Conservation (phyloP, 2,329 filamentous ascomycete species). For the Aspergillus sergii region DNA sequence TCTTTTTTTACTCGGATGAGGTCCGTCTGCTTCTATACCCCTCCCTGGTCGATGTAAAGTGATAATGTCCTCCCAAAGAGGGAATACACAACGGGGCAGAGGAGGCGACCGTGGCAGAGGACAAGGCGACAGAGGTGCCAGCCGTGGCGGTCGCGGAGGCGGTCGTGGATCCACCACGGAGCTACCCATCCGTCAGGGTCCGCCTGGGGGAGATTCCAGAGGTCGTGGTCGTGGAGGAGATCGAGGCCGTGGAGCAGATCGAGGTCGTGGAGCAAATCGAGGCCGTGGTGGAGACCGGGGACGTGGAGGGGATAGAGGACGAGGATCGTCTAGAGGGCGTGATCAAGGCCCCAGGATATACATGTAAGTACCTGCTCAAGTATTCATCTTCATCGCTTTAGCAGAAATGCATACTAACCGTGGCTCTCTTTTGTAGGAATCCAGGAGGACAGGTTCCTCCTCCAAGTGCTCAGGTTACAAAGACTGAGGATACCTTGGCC, state of each 20-base stretch:
- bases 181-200: conserved; percentile 25
- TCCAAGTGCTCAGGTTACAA: conserved; percentile 27
- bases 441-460: conserved; percentile 22
- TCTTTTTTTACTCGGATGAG: not conserved
- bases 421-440: conserved; percentile 17
- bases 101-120: conserved; percentile 20
- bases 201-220: conserved; percentile 16
- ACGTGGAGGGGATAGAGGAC: conserved; percentile 5
- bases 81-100: conserved; percentile 16
- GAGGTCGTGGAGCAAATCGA: not conserved
- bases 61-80: conserved; percentile 21
- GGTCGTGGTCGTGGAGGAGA: conserved; percentile 20
- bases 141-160: conserved; percentile 27
- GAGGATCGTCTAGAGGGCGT: not conserved
- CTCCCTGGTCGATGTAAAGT: not conserved
- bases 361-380: conserved; percentile 26
- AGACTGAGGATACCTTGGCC: conserved; percentile 31
- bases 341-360: conserved; percentile 30
- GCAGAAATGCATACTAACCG: not conserved
- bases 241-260: no score
- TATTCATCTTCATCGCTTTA: not conserved
- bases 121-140: conserved; percentile 18
- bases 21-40: not conserved
- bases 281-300: conserved; percentile 5
- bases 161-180: conserved; percentile 29